A percentile compares a stretch with the other conserved stretches of the same genome.
These are phyloP conservation scores for Beta macrorhiza DNA, from an alignment of 179 eudicot species.

Conservation along the genomic window DNA sequence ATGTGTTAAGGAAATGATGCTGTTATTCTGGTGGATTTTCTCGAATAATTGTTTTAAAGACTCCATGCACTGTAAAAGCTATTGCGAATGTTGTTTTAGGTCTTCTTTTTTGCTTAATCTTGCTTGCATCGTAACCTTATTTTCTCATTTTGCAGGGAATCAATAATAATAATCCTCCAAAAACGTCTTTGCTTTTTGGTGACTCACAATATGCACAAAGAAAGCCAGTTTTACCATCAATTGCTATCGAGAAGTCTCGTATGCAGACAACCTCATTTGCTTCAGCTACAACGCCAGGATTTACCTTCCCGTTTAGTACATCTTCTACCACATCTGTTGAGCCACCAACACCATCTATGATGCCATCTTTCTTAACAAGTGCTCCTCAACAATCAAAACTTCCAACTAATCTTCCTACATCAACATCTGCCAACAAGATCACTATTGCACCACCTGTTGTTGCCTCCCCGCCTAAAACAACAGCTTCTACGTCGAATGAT, in stretches of 20 bases:
- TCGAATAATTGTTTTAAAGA: too few species aligned
- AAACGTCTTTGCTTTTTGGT: constrained; percentile 28
- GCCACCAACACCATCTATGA: constrained; percentile 85
- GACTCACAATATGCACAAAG: constrained; percentile 35
- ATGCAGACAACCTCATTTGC: constrained; percentile 28
- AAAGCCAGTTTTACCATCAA: constrained; percentile 47
- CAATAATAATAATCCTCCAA: constrained; percentile 12
- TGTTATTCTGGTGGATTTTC: too few species aligned
- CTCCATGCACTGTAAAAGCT: neutral
- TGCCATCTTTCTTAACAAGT: constrained; percentile 52
- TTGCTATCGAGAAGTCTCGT: constrained; percentile 47
- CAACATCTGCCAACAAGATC: constrained; percentile 45
- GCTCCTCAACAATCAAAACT: constrained; percentile 34
- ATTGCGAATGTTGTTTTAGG: neutral
- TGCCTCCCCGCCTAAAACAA: constrained; percentile 54
- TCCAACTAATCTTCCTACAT: constrained; percentile 35
- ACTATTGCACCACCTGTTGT: constrained; percentile 49
- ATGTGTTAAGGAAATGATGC: neutral
- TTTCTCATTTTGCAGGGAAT: constrained; percentile 30
- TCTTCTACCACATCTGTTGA: constrained; percentile 51
- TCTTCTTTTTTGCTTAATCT: neutral
- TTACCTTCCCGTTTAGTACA: constrained; percentile 61
- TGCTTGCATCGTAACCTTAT: neutral
- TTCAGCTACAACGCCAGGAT: constrained; percentile 46
- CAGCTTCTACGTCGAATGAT: constrained; percentile 25